Percentiles rank a stretch among this genome's conserved stretches.
phyloP scores from a whole-genome alignment of 306 rosid genomes.

The Fragaria nilgerrensis region DNA sequence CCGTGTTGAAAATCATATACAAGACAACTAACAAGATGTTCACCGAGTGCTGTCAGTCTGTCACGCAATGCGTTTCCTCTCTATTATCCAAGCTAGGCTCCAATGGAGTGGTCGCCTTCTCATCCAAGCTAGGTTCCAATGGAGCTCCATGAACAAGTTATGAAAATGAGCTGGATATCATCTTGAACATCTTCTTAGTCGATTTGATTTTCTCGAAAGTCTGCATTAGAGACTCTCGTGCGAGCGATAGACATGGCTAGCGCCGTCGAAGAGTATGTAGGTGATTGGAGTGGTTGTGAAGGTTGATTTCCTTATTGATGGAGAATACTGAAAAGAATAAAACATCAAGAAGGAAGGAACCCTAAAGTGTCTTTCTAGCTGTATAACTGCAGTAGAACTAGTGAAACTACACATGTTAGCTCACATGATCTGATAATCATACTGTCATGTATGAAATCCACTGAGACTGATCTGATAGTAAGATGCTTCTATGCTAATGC shows the following conservation, averaged over 20 bases:
- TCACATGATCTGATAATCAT: not conserved
- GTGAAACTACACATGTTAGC: not conserved
- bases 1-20: not conserved
- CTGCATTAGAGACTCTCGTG: not conserved
- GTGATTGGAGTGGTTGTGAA: not conserved
- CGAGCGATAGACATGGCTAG: not conserved
- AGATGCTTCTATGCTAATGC: not conserved
- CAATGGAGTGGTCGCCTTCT: not conserved
- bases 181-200: not conserved
- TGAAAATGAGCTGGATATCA: conserved; percentile 6
- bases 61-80: not conserved
- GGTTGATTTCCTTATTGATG: no score
- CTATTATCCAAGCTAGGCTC: not conserved
- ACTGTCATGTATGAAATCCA: not conserved
- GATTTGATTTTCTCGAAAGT: not conserved
- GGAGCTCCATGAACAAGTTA: not conserved
- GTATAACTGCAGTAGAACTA: not conserved
- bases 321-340: no score
- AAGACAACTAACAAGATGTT: not conserved
- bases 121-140: not conserved
- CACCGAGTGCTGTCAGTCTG: not conserved
- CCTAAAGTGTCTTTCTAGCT: not conserved
- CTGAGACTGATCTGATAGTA: not conserved
- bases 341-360: not conserved
- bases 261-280: not conserved